Evolutionary conservation across 257 asterid species (phyloP).

Genomic region (Solanum neorickii): DNA sequence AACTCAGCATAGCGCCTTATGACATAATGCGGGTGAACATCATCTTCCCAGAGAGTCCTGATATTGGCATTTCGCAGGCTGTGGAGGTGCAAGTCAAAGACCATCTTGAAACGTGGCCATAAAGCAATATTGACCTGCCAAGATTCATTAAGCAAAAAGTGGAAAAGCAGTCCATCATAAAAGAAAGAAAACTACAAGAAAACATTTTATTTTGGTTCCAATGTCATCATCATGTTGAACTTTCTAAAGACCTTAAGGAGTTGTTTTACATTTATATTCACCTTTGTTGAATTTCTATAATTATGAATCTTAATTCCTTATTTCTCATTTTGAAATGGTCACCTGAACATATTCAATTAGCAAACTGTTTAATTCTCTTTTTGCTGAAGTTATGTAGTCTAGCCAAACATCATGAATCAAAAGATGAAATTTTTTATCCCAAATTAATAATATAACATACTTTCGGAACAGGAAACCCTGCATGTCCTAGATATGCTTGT

Average conservation of each 20-base stretch:
- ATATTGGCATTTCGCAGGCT: conserved; percentile 85
- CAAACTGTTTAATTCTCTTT: background rate
- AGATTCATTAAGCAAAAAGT: background rate
- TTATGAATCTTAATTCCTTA: background rate
- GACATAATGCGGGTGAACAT: conserved; percentile 96
- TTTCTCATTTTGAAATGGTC: background rate
- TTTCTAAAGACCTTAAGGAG: background rate
- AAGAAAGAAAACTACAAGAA: background rate
- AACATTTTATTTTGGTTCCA: background rate
- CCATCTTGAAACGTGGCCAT: conserved; percentile 99
- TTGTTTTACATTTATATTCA: background rate
- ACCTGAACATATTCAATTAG: background rate
- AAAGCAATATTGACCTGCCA: conserved; percentile 84
- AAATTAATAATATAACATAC: background rate
- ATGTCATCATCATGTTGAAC: background rate
- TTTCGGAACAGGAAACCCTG: background rate
- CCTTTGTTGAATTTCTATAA: background rate
- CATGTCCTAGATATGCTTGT: background rate
- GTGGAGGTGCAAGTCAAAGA: conserved; percentile 91
- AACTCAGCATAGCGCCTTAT: conserved; percentile 99
- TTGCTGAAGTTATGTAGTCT: background rate
- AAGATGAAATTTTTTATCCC: background rate
- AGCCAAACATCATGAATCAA: background rate
- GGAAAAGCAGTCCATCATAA: background rate
- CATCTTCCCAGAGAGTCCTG: conserved; percentile 91